Conservation (phyloP, 2,329 filamentous ascomycete genomes). For the Venturia aucupariae region DNA sequence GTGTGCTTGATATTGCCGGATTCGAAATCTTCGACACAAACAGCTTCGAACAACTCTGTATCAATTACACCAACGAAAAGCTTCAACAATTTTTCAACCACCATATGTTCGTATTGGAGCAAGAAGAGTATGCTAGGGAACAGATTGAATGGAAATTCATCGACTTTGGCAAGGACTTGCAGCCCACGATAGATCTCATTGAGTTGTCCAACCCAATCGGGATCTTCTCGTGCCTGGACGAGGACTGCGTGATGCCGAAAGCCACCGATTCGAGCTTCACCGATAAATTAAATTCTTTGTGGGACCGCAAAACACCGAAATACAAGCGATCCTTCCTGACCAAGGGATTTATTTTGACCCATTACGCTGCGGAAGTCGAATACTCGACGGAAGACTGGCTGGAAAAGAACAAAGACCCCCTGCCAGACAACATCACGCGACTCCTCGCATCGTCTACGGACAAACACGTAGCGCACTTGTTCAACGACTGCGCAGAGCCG, state of each 20-base stretch:
- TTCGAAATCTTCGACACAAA: constrained; percentile 99
- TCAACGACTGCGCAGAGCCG: constrained; percentile 74
- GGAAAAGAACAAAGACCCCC: constrained; percentile 97
- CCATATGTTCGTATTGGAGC: constrained; percentile 98
- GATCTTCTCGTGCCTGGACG: constrained; percentile 96
- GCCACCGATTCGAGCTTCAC: constrained; percentile 95
- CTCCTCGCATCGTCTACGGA: constrained; percentile 75
- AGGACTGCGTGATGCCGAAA: constrained; percentile 98
- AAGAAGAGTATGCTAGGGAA: constrained; percentile 94
- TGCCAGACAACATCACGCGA: constrained; percentile 94
- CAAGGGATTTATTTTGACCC: constrained; percentile 90
- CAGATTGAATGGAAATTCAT: constrained; percentile 99
- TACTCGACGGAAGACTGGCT: constrained; percentile 93
- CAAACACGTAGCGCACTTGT: constrained; percentile 73
- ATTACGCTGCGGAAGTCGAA: constrained; percentile 96
- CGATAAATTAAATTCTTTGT: constrained; percentile 91
- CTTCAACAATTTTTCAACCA: constrained; percentile 99
- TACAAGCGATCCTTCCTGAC: constrained; percentile 81
- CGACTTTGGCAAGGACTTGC: constrained; percentile 92
- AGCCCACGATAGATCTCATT: constrained; percentile 95
- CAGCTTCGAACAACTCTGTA: constrained; percentile 97
- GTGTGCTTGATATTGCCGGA: constrained; percentile 95
- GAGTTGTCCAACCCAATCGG: constrained; percentile 94
- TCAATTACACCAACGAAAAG: constrained; percentile 99
- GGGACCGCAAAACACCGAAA: constrained; percentile 93